These are phyloP conservation scores for Phialocephala sp. DNA, from an alignment of 2,329 filamentous ascomycete genomes.

Conservation along the genomic window DNA sequence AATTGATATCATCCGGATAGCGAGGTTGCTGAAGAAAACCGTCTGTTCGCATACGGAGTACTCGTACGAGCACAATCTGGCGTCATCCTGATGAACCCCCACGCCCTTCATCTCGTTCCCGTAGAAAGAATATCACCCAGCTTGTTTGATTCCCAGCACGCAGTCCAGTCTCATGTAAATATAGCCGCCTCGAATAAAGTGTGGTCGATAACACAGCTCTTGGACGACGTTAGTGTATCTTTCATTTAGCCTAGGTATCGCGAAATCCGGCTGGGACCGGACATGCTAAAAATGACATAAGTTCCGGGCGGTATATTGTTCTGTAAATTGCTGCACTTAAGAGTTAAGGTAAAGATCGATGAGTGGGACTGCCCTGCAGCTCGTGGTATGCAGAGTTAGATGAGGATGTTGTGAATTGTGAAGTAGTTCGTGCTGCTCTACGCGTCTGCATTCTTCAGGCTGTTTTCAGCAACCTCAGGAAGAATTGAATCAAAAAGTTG, in stretches of 20 bases:
- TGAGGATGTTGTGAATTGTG: slow-evolving; percentile 8
- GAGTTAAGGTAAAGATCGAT: neutral
- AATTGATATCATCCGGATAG: slow-evolving; percentile 16
- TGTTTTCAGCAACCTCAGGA: slow-evolving; percentile 10
- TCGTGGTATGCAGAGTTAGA: slow-evolving; percentile 11
- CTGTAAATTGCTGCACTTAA: slow-evolving; percentile 11
- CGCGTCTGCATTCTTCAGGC: slow-evolving; percentile 17
- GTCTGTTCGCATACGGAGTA: slow-evolving; percentile 14
- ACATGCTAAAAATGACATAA: neutral
- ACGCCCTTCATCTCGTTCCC: slow-evolving; percentile 17
- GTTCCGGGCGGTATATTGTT: neutral
- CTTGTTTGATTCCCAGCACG: slow-evolving; percentile 13
- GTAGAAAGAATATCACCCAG: slow-evolving; percentile 16
- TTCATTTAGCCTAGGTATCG: slow-evolving; percentile 20
- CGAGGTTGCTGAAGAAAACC: slow-evolving; percentile 17
- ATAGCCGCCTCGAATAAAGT: slow-evolving; percentile 33
- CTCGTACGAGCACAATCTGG: slow-evolving; percentile 16
- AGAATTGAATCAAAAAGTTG: neutral
- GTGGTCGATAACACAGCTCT: slow-evolving; percentile 17
- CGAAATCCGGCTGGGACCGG: slow-evolving; percentile 15
- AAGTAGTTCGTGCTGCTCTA: slow-evolving; percentile 3
- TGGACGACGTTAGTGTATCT: slow-evolving; percentile 17
- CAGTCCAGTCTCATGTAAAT: slow-evolving; percentile 19
- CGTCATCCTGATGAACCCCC: slow-evolving; percentile 22
- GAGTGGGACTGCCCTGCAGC: slow-evolving; percentile 2